Evolutionary conservation across 306 rosid genomes (phyloP).

Genomic region (Styphnolobium japonicum): DNA sequence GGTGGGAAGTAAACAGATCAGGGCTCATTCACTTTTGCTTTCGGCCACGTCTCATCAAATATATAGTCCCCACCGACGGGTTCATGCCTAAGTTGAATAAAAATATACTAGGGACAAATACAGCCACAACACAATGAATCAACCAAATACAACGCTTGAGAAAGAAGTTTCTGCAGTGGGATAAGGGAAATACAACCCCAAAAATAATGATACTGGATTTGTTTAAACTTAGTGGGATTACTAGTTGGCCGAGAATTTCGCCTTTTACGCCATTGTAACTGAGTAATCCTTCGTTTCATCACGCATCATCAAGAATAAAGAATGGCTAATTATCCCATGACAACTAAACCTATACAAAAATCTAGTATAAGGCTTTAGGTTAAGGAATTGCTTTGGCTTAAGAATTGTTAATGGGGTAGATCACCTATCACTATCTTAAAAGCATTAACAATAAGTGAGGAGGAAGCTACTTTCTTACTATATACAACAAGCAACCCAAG

Average conservation of each 20-base stretch:
- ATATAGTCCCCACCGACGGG: constrained; percentile 33
- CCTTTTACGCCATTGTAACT: constrained; percentile 29
- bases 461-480: background rate
- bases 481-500: background rate
- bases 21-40: constrained; percentile 39
- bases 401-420: constrained; percentile 22
- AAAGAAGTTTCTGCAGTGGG: constrained; percentile 19
- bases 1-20: constrained; percentile 21
- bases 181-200: background rate
- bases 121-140: constrained; percentile 32
- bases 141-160: background rate
- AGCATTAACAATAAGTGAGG: background rate
- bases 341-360: constrained; percentile 18
- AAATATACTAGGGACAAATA: constrained; percentile 20
- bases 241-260: constrained; percentile 47
- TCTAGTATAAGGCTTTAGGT: background rate
- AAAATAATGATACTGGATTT: constrained; percentile 22
- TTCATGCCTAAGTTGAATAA: constrained; percentile 31
- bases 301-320: constrained; percentile 17
- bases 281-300: constrained; percentile 6
- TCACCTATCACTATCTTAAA: constrained; percentile 16
- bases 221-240: constrained; percentile 41
- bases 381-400: constrained; percentile 4
- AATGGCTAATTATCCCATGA: constrained; percentile 26
- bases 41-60: constrained; percentile 50